Percentiles rank a stretch among this genome's conserved stretches.
These are phyloP conservation scores for Incumbomyces lentus DNA, from an alignment of 2,329 filamentous ascomycete genomes.

Conservation along the genomic window DNA sequence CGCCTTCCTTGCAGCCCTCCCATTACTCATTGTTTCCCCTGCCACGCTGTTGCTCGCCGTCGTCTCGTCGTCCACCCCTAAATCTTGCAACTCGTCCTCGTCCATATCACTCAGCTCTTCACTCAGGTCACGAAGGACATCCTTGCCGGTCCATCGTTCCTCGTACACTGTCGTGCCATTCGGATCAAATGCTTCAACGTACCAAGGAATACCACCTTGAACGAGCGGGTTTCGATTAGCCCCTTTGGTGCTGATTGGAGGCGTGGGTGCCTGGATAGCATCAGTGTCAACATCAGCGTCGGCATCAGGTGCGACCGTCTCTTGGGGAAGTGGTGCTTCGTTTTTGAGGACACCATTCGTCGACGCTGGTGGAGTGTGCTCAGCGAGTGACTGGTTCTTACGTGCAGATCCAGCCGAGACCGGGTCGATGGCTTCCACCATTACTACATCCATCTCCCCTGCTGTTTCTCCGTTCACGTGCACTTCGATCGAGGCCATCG, in stretches of 20 bases:
- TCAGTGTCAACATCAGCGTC: neutral
- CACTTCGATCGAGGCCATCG: constrained; percentile 7
- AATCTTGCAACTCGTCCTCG: constrained; percentile 73
- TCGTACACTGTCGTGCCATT: constrained; percentile 68
- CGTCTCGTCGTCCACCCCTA: constrained; percentile 43
- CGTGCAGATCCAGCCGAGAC: constrained; percentile 4
- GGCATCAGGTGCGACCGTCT: neutral
- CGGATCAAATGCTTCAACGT: constrained; percentile 70
- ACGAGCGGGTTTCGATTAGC: constrained; percentile 43
- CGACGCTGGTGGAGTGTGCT: constrained; percentile 21
- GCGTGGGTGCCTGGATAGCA: constrained; percentile 27
- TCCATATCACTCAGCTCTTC: constrained; percentile 88
- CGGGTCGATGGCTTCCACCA: neutral
- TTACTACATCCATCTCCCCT: neutral
- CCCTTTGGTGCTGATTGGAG: constrained; percentile 31
- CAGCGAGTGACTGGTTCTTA: constrained; percentile 9
- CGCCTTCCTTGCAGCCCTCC: constrained; percentile 23
- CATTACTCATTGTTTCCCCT: constrained; percentile 2
- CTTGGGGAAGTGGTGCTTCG: constrained; percentile 7
- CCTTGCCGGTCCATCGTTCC: constrained; percentile 62
- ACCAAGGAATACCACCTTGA: constrained; percentile 78
- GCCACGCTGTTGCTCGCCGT: constrained; percentile 13
- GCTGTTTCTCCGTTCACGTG: neutral
- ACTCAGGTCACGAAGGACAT: constrained; percentile 62
- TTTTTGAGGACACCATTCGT: constrained; percentile 22